Evolutionary conservation across 805 yeast genomes (phyloP).

Genomic region (Candida hungchunana): DNA sequence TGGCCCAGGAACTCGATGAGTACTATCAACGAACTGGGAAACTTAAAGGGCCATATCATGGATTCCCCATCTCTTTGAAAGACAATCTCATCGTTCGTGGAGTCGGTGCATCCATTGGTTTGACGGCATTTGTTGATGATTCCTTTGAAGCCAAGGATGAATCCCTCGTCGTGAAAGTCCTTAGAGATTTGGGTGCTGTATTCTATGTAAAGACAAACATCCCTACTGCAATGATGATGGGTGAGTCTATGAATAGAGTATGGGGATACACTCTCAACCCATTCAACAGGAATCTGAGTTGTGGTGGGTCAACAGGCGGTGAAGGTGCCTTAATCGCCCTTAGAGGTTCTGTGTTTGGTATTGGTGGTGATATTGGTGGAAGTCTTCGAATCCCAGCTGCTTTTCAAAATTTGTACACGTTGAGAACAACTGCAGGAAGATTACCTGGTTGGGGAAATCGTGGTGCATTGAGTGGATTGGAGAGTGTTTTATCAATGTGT

Average conservation of each 20-base stretch:
- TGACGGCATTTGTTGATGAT: slow-evolving; percentile 29
- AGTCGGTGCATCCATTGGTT: slow-evolving; percentile 46
- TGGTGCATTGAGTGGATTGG: slow-evolving; percentile 15
- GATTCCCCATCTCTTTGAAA: slow-evolving; percentile 60
- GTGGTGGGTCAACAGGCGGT: slow-evolving; percentile 53
- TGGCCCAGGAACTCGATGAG: slow-evolving; percentile 51
- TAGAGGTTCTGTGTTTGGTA: slow-evolving; percentile 43
- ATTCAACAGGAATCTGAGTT: slow-evolving; percentile 34
- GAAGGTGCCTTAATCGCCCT: slow-evolving; percentile 45
- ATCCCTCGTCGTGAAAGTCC: slow-evolving; percentile 34
- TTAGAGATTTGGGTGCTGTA: slow-evolving; percentile 46
- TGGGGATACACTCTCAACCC: slow-evolving; percentile 45
- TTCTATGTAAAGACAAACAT: slow-evolving; percentile 49
- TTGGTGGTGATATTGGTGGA: slow-evolving; percentile 55
- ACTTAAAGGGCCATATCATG: slow-evolving; percentile 60
- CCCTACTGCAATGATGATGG: slow-evolving; percentile 46
- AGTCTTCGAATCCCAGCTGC: slow-evolving; percentile 44
- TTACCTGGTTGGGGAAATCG: slow-evolving; percentile 28
- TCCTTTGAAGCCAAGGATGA: slow-evolving; percentile 32
- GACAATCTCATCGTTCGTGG: slow-evolving; percentile 38
- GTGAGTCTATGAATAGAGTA: slow-evolving; percentile 40
- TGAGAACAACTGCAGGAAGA: slow-evolving; percentile 42
- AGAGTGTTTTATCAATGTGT: slow-evolving; percentile 35
- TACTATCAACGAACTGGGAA: slow-evolving; percentile 43
- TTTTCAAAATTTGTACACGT: slow-evolving; percentile 35